phyloP scores from a whole-genome alignment of 1,284 basidiomycete species.

The Schizophyllum amplum region DNA sequence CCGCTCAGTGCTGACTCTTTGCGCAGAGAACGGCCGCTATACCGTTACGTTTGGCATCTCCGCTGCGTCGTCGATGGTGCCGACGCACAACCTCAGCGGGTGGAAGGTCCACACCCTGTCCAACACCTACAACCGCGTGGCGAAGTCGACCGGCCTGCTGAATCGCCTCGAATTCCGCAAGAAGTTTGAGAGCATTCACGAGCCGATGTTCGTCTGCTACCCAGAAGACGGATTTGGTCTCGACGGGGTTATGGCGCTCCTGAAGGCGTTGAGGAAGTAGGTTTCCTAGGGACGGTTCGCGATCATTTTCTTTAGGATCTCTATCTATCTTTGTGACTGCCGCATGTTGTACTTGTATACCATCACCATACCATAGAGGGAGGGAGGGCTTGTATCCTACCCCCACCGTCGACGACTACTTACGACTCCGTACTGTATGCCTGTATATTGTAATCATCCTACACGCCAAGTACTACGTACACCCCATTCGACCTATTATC shows the following conservation, averaged over 20 bases:
- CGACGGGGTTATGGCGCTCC: constrained; percentile 28
- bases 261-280: constrained; percentile 27
- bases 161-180: constrained; percentile 33
- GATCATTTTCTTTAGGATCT: no score
- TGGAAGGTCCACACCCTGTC: constrained; percentile 33
- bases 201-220: constrained; percentile 38
- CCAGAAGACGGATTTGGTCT: constrained; percentile 35
- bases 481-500: no score
- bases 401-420: no score
- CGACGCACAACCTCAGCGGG: constrained; percentile 31
- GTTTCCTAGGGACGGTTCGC: background rate
- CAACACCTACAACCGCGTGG: constrained; percentile 31
- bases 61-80: constrained; percentile 25
- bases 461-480: no score
- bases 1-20: background rate
- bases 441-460: no score
- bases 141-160: constrained; percentile 25
- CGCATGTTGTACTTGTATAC: no score
- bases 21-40: constrained; percentile 14
- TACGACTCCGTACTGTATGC: no score
- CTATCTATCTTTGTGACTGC: no score
- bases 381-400: no score
- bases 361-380: no score
- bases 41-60: constrained; percentile 36
- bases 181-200: constrained; percentile 34